Conservation (phyloP, 495 filamentous ascomycete species). For the Cenococcum geophilum region DNA sequence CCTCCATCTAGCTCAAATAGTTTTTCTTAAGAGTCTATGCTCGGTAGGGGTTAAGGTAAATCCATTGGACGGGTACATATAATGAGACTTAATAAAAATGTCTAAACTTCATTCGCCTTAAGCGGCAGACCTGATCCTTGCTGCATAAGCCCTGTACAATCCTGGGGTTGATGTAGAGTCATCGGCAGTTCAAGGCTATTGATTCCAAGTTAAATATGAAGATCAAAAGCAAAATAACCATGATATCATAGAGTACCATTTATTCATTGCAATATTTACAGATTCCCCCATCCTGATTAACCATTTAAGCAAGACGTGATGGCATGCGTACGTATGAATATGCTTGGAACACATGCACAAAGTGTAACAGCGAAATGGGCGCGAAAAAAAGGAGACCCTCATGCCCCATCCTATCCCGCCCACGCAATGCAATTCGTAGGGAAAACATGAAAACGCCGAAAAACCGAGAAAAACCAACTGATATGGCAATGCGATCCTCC, state of each 20-base stretch:
- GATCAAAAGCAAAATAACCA: neutral
- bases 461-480: neutral
- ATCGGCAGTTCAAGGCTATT: no score
- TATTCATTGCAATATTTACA: conserved; percentile 21
- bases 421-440: conserved; percentile 26
- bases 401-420: conserved; percentile 15
- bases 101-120: no score
- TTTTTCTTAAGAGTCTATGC: no score
- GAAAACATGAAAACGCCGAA: conserved; percentile 9
- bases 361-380: conserved; percentile 4
- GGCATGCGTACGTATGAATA: conserved; percentile 18
- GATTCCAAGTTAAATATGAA: neutral
- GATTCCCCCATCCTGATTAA: conserved; percentile 11
- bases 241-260: conserved; percentile 13
- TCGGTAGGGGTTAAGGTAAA: no score
- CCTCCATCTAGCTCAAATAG: neutral
- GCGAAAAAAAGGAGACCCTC: conserved; percentile 13
- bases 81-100: no score
- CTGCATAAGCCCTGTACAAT: no score
- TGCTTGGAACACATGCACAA: conserved; percentile 20
- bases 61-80: no score
- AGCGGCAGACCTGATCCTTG: no score
- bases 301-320: conserved; percentile 12
- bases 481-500: neutral
- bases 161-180: no score